Evolutionary conservation across 1,139 yeast genomes (phyloP).

Genomic region (Arxiozyma telluris): DNA sequence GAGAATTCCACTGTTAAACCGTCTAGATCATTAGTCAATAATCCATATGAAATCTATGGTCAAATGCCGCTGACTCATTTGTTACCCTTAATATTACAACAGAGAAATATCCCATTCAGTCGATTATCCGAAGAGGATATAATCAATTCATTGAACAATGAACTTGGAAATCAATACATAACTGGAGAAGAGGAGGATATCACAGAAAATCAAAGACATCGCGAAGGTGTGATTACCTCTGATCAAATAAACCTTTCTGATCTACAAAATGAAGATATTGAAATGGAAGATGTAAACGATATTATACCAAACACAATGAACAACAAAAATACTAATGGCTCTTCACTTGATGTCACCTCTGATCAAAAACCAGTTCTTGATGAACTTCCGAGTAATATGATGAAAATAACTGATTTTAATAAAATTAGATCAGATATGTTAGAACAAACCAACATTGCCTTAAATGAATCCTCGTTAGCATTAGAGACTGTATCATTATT

Average conservation of each 20-base stretch:
- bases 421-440: constrained; percentile 50
- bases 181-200: neutral
- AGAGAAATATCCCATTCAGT: constrained; percentile 27
- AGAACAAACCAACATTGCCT: constrained; percentile 52
- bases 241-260: neutral
- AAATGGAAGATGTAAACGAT: constrained; percentile 1
- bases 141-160: neutral
- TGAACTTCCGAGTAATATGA: neutral
- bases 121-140: constrained; percentile 11
- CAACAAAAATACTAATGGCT: neutral
- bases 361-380: neutral
- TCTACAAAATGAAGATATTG: constrained; percentile 8
- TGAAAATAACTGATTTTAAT: constrained; percentile 1
- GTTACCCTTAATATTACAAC: constrained; percentile 27
- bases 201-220: neutral
- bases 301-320: neutral
- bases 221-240: too few relatives aligned
- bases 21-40: constrained; percentile 16
- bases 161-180: neutral
- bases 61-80: constrained; percentile 26
- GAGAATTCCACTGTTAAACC: constrained; percentile 2
- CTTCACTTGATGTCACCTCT: neutral
- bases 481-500: constrained; percentile 79
- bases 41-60: constrained; percentile 28
- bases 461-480: constrained; percentile 82